Evolutionary conservation across 2,329 filamentous ascomycete genomes (phyloP), one percentile per base, ranked within the genome.

Genomic region (Coniella lustricola): DNA sequence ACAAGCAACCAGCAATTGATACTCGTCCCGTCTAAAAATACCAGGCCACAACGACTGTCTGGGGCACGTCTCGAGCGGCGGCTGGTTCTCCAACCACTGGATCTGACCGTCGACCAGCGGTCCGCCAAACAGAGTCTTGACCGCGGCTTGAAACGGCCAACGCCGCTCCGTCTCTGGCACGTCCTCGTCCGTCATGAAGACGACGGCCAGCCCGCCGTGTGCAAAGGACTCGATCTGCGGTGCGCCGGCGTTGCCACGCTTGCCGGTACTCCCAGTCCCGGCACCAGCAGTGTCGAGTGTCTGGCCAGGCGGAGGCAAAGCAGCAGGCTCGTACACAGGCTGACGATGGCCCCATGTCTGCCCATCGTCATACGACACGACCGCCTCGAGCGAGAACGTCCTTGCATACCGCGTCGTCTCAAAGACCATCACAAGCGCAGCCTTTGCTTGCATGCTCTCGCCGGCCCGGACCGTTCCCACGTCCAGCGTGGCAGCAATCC

Each of bases 121-220:
- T 12, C 36, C 46, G 2, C 49, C 48, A 29, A 70, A 71, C 0
- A 67, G 62, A 2, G 61, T 63, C 55, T 72, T 73, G 44, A 72
- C 63, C 4, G 63, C 60, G 0, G 70, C 68, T 39, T 67, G 60
- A 21, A 61, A 55, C 1, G 68, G 66, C 70, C 70, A 73, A 5
- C 58, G 54, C 18, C 62, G 61, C 43, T 34, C 16, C 12, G 55
- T 48, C 25, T 5, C 25, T 5, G 25, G 25, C 0, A 64, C 56
- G 43, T 71, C 68, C 55, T 73, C 69, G 49, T 73, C 70, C 1
- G 68, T 70, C 71, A 72, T 72, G 55, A 73, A 73, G 7, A 71
- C 64, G 1, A 67, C 65, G 1, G 64, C 70, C 50, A 73, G 36
- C 14, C 62, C 65, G 2, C 64, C 65, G 44, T 68, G 64, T 0